Evolutionary conservation across 83 land plant genomes (phyloP).

Genomic region (Isoetes engelmannii): DNA sequence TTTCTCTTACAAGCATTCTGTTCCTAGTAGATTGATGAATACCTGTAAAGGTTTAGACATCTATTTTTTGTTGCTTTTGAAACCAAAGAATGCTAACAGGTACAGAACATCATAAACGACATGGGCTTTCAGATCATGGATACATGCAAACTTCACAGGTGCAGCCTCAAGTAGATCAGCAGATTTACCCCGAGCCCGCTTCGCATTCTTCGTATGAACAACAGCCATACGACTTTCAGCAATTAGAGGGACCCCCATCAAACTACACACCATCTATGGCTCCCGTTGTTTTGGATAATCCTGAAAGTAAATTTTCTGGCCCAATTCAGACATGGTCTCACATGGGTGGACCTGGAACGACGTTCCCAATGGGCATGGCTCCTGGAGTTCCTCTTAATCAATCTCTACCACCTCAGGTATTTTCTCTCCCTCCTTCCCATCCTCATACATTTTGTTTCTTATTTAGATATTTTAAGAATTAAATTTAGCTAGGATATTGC

Average conservation of each 20-base stretch:
- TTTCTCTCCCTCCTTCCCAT: not conserved
- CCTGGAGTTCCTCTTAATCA: constrained; percentile 28
- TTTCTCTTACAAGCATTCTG: too few relatives aligned
- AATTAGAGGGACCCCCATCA: constrained; percentile 21
- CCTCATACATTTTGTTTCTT: not conserved
- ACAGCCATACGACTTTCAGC: constrained; percentile 22
- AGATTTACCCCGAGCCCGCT: constrained; percentile 3
- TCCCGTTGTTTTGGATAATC: not conserved
- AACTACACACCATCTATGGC: constrained; percentile 15
- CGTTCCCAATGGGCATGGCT: constrained; percentile 40
- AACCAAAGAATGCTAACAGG: too few relatives aligned
- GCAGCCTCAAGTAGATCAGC: not conserved
- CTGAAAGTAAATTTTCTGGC: constrained; percentile 16
- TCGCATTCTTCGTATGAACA: constrained; percentile 8
- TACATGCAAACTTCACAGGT: not conserved
- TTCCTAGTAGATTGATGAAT: too few relatives aligned
- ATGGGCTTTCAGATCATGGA: too few relatives aligned
- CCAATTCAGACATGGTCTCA: constrained; percentile 50
- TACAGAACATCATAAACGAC: too few relatives aligned
- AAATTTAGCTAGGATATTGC: constrained; percentile 3
- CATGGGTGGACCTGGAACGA: constrained; percentile 34
- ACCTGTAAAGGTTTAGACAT: too few relatives aligned
- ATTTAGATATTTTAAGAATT: not conserved
- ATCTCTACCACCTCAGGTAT: constrained; percentile 45
- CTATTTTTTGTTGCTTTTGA: too few relatives aligned